These are phyloP conservation scores for Tubosaeta brunneosetosa DNA, from an alignment of 768 basidiomycete species.

Conservation along the genomic window DNA sequence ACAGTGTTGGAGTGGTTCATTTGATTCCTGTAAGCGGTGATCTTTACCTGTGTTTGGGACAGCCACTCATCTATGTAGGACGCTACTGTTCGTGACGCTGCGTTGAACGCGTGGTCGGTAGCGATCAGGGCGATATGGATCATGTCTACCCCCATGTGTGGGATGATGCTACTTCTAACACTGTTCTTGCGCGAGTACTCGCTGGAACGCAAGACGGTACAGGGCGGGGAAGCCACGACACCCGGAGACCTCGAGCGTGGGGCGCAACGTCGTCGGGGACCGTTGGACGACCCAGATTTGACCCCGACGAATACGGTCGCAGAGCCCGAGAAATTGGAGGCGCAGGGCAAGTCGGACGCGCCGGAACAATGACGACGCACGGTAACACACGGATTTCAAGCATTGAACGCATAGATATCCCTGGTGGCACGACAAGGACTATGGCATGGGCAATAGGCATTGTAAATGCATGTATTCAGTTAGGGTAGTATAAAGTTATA, in stretches of 20 bases:
- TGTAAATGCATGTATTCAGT: neutral
- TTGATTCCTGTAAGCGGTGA: slow-evolving; percentile 16
- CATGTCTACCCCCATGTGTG: slow-evolving; percentile 54
- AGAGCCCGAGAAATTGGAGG: neutral
- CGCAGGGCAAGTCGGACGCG: neutral
- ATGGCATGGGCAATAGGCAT: neutral
- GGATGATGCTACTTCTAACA: slow-evolving; percentile 46
- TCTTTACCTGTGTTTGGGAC: neutral
- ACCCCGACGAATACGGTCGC: neutral
- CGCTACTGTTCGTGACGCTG: slow-evolving; percentile 39
- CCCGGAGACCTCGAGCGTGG: slow-evolving; percentile 32
- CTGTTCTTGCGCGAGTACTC: slow-evolving; percentile 60
- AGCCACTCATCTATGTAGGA: slow-evolving; percentile 35
- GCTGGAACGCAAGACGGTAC: slow-evolving; percentile 48
- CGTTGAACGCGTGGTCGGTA: slow-evolving; percentile 62
- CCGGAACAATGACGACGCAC: neutral
- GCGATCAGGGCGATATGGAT: slow-evolving; percentile 65
- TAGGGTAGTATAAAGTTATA: slow-evolving; percentile 15
- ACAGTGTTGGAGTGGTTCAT: slow-evolving; percentile 43
- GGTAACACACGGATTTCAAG: neutral
- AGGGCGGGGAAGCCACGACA: slow-evolving; percentile 23
- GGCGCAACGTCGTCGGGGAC: neutral
- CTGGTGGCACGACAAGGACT: neutral
- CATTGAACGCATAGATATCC: neutral
- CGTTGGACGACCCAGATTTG: neutral